Base-by-base conservation (phyloP, 495 filamentous ascomycete genomes). In the Aspergillus nanangensis region DNA sequence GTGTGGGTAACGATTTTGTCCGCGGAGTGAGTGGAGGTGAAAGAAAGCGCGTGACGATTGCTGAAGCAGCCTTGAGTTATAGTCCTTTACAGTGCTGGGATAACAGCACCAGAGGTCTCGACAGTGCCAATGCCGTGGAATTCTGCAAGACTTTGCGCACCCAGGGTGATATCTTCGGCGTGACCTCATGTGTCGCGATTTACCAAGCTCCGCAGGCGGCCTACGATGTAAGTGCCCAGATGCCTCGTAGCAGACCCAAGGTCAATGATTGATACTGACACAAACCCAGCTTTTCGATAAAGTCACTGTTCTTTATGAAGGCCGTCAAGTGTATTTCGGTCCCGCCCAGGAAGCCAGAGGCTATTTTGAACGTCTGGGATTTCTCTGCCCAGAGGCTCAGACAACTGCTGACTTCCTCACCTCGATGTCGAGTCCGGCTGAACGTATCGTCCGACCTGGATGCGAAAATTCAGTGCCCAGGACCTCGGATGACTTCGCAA, bases 151-250 rank as follows among this genome's bases (percentile, higher is more conserved):
- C 82, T 2, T 71, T 90, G 29, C 74, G 84, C 3, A 71, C 82
- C 17, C 75, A 85, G 55, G 83, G 83, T 9, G 79, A 86, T 53
- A 69, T 87, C 33, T 82, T 85, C 67, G 74, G 83, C 58, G 81
- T 77, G 1, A 81, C 78, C 17, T 85, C 81, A 1, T 83, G 86
- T 41, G 85, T 87, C 9, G 84, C 84, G 0, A 71, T 90, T 2
- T 90, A 89, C 56, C 86, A 90, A 60, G 86, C 86, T 0, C 80
- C 78, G 11, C 86, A 92, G 60, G 82, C 76, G 52, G 91, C 90
- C 39, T 92, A 90, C 62, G 56, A 63, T 43, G 44, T 53, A 44
- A 35, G 45, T 40, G 5, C 15, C 5, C 8, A n/a, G n/a, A n/a
- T n/a, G n/a, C n/a, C n/a, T n/a, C n/a, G n/a, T n/a, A n/a, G n/a